Conservation (phyloP, 306 rosid genomes). For the Argentina anserina region DNA sequence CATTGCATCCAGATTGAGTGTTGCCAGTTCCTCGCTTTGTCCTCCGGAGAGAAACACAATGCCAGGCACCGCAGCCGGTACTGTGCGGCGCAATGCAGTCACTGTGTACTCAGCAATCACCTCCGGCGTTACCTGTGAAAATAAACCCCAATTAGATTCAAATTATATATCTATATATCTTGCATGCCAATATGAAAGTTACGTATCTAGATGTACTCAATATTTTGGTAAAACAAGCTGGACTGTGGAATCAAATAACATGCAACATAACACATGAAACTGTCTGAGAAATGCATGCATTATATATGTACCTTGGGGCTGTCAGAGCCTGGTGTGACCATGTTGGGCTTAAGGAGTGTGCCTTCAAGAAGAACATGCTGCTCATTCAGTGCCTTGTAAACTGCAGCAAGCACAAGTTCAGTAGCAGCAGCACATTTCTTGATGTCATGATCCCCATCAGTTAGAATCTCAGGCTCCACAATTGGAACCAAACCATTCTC, state of each 20-base stretch:
- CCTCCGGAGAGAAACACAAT: conserved; percentile 86
- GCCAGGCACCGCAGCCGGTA: conserved; percentile 86
- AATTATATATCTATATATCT: neutral
- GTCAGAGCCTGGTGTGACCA: conserved; percentile 89
- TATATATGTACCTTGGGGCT: conserved; percentile 60
- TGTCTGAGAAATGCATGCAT: neutral
- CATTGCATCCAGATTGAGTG: conserved; percentile 72
- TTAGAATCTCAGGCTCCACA: conserved; percentile 88
- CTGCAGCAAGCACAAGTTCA: conserved; percentile 70
- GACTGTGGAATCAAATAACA: neutral
- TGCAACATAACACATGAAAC: neutral
- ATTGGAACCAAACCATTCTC: conserved; percentile 90
- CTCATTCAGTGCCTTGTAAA: conserved; percentile 82
- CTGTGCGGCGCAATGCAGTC: conserved; percentile 67
- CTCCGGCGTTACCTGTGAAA: conserved; percentile 55
- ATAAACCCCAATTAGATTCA: neutral
- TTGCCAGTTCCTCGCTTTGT: conserved; percentile 88
- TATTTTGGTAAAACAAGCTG: too few species aligned
- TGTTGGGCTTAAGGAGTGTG: conserved; percentile 86
- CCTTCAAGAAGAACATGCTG: conserved; percentile 95
- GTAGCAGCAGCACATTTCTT: conserved; percentile 78
- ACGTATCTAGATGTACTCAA: too few species aligned
- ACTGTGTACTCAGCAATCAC: conserved; percentile 78
- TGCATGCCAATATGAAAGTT: neutral
- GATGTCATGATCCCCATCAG: conserved; percentile 75